Evolutionary conservation across 306 rosid genomes (phyloP).

Genomic region (Aeschynomene evenia): DNA sequence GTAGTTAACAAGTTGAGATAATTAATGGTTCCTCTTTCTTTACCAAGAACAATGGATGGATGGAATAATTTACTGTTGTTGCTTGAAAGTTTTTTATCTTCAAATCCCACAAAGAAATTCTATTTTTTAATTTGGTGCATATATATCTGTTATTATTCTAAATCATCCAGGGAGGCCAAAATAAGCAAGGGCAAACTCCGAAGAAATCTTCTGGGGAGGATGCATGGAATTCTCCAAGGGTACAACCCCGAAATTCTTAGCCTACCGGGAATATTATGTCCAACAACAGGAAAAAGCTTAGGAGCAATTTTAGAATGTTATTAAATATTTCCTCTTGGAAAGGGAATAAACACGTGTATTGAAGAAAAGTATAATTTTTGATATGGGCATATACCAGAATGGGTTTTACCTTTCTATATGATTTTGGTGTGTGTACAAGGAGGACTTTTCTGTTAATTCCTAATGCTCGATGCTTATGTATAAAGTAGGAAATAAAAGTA

Average conservation of each 20-base stretch:
- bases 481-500: too few relatives aligned
- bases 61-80: slow-evolving; percentile 25
- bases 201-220: slow-evolving; percentile 56
- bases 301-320: background rate
- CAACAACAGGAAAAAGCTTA: background rate
- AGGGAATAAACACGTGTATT: background rate
- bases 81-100: slow-evolving; percentile 3
- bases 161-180: slow-evolving; percentile 59
- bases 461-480: background rate
- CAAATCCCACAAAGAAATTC: background rate
- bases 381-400: too few relatives aligned
- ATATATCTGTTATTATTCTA: slow-evolving; percentile 5
- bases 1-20: background rate
- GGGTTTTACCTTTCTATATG: background rate
- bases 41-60: too few relatives aligned
- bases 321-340: background rate
- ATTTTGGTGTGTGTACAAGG: background rate
- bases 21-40: background rate
- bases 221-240: slow-evolving; percentile 32
- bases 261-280: slow-evolving; percentile 21
- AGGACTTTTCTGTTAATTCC: background rate
- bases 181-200: slow-evolving; percentile 47
- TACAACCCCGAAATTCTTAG: slow-evolving; percentile 33
- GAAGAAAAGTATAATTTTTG: too few relatives aligned
- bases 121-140: background rate